These are phyloP conservation scores for Limnomonas spitsbergensis DNA, from an alignment of 139 green algal species.

Conservation along the genomic window DNA sequence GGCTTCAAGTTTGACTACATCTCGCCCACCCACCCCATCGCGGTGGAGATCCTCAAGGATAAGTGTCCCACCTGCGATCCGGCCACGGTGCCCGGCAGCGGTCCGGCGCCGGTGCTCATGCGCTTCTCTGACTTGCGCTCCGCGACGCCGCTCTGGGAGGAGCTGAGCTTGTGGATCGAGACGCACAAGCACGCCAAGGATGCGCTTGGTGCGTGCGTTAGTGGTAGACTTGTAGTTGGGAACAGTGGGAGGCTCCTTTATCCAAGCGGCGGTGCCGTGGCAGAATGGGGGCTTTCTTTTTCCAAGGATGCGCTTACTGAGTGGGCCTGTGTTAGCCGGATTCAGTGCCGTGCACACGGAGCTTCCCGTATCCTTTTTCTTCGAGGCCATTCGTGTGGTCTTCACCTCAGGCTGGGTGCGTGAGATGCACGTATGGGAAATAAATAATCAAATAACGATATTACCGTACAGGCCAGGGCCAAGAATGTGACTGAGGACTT, in stretches of 20 bases:
- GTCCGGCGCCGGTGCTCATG: slow-evolving; percentile 70
- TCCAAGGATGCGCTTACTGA: not conserved
- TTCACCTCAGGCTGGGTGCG: too few relatives aligned
- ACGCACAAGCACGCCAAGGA: slow-evolving; percentile 73
- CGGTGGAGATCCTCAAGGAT: slow-evolving; percentile 59
- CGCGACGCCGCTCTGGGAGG: slow-evolving; percentile 70
- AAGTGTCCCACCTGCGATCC: slow-evolving; percentile 13
- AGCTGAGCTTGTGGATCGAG: slow-evolving; percentile 79
- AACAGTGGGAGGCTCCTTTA: too few relatives aligned
- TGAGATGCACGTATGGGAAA: too few relatives aligned
- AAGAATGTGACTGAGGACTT: too few relatives aligned
- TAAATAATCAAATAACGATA: too few relatives aligned
- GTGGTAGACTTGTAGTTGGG: too few relatives aligned
- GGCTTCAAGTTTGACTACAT: slow-evolving; percentile 21
- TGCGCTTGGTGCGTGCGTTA: slow-evolving; percentile 76
- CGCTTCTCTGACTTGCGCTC: slow-evolving; percentile 40
- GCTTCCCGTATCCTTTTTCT: too few relatives aligned
- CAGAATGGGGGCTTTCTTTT: not conserved
- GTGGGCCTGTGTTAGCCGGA: too few relatives aligned
- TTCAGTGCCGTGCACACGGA: too few relatives aligned
- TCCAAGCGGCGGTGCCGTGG: not conserved
- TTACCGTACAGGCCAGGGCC: too few relatives aligned
- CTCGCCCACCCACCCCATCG: slow-evolving; percentile 11
- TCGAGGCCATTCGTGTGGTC: too few relatives aligned
- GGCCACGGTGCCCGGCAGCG: slow-evolving; percentile 16